phyloP scores from a whole-genome alignment of 169 alveolate genomes.

The Eimeria nieschulzi region DNA sequence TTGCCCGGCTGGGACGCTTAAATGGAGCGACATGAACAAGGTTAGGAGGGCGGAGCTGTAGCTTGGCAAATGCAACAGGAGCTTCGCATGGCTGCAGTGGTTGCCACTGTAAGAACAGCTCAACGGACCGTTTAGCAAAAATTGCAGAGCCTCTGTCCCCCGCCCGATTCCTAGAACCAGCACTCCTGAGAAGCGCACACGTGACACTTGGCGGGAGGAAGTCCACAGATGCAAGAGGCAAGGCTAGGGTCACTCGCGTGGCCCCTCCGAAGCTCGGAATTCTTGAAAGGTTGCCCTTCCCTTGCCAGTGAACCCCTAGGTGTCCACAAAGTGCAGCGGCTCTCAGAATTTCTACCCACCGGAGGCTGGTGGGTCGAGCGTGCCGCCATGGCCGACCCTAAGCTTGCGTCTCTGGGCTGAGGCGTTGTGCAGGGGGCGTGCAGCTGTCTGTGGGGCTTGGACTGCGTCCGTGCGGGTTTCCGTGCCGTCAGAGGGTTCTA shows the following conservation, averaged over 20 bases:
- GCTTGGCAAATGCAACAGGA: background rate
- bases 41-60: no score
- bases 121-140: slow-evolving; percentile 7
- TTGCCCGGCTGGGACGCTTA: no score
- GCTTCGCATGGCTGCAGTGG: background rate
- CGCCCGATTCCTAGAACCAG: slow-evolving; percentile 39
- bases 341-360: background rate
- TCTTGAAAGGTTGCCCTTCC: background rate
- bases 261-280: no score
- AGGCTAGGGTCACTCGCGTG: no score
- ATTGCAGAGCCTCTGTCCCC: slow-evolving; percentile 1
- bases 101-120: background rate
- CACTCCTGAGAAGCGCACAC: slow-evolving; percentile 26
- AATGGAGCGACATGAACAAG: no score
- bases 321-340: no score
- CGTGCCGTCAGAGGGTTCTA: background rate
- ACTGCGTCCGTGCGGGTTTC: background rate
- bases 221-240: no score
- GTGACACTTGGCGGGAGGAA: no score
- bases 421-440: background rate
- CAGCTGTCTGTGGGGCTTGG: background rate
- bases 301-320: background rate
- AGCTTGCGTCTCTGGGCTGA: slow-evolving; percentile 5
- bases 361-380: slow-evolving; percentile 63
- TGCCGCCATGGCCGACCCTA: slow-evolving; percentile 72